Percentiles rank a stretch among this genome's conserved stretches.
Conservation (phyloP, 768 basidiomycete species). For the Leccinum arenicola region DNA sequence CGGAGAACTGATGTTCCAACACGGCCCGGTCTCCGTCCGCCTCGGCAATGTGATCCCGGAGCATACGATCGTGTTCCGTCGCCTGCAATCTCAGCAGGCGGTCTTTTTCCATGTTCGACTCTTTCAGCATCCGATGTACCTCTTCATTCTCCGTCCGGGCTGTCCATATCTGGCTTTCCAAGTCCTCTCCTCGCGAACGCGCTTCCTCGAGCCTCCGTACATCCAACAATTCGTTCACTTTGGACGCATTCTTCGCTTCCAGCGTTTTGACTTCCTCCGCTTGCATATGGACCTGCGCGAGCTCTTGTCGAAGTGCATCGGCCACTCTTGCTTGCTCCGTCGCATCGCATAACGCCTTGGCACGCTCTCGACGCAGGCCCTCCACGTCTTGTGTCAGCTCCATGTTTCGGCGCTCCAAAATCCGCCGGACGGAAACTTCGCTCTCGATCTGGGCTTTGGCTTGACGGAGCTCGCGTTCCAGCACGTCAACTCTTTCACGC, state of each 20-base stretch:
- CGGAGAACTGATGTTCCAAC: conserved; percentile 82
- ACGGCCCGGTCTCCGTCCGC: conserved; percentile 93
- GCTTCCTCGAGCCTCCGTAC: conserved; percentile 77
- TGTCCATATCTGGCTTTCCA: conserved; percentile 71
- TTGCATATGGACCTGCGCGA: conserved; percentile 57
- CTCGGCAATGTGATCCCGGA: conserved; percentile 89
- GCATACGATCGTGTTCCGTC: conserved; percentile 58
- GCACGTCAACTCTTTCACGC: conserved; percentile 48
- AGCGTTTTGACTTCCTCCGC: conserved; percentile 66
- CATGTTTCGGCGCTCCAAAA: conserved; percentile 61
- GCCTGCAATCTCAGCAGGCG: conserved; percentile 69
- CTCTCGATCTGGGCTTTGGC: conserved; percentile 61
- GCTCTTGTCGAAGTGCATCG: conserved; percentile 60
- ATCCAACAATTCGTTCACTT: conserved; percentile 63
- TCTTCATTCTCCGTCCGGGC: conserved; percentile 72
- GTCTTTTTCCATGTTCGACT: conserved; percentile 77
- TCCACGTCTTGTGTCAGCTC: conserved; percentile 58
- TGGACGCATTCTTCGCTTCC: conserved; percentile 60
- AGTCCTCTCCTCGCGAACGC: conserved; percentile 65
- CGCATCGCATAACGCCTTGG: conserved; percentile 61
- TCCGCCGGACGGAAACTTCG: conserved; percentile 57
- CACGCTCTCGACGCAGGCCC: conserved; percentile 50
- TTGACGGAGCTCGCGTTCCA: conserved; percentile 67
- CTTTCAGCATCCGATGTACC: conserved; percentile 57
- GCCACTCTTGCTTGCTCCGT: conserved; percentile 61